Conservation (phyloP, 768 basidiomycete species). For the Candolleomyces eurysporus region DNA sequence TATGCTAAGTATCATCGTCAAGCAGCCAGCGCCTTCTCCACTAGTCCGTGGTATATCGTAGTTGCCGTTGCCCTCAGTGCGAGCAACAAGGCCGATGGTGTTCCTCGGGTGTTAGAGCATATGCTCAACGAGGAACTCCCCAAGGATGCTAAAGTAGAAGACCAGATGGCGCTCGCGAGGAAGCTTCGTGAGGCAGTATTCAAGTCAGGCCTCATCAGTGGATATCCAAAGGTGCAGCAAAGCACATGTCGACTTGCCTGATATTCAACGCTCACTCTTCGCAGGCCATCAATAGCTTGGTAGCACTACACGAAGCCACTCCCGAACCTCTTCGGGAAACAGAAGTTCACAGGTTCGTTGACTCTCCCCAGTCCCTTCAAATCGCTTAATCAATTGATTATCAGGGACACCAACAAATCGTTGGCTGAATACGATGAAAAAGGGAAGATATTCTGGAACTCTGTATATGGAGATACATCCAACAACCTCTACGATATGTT, state of each 20-base stretch:
- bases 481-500: constrained; percentile 46
- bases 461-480: constrained; percentile 58
- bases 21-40: background rate
- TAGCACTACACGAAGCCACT: constrained; percentile 47
- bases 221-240: constrained; percentile 55
- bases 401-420: constrained; percentile 40
- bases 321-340: constrained; percentile 53
- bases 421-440: constrained; percentile 40
- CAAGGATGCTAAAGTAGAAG: constrained; percentile 20
- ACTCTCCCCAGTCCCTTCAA: background rate
- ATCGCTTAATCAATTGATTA: background rate
- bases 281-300: constrained; percentile 59
- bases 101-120: constrained; percentile 52
- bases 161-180: constrained; percentile 43
- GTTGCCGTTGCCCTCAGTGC: constrained; percentile 56
- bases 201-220: constrained; percentile 56
- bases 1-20: background rate
- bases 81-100: constrained; percentile 57
- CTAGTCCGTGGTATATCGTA: constrained; percentile 60
- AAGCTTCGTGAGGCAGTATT: constrained; percentile 63
- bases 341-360: constrained; percentile 41
- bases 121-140: constrained; percentile 27
- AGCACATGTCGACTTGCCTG: no score
- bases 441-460: constrained; percentile 44
- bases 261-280: no score